Percentiles rank a stretch among this genome's conserved stretches.
Conservation (phyloP, 352 stramenopile species). For the Phytophthora idaei region DNA sequence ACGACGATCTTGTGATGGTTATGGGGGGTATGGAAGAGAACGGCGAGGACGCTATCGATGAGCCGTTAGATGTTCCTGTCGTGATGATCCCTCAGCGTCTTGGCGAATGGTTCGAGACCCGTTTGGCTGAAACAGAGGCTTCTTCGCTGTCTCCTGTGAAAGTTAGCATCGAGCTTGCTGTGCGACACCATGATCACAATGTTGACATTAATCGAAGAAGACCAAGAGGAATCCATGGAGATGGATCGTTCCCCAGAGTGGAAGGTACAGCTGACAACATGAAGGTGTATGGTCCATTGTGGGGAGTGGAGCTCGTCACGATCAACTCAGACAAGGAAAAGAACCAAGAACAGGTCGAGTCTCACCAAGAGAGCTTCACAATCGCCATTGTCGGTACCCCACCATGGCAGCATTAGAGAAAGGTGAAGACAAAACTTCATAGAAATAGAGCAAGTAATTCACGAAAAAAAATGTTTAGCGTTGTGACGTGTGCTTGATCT, state of each 20-base stretch:
- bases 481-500: slow-evolving; percentile 38
- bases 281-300: slow-evolving; percentile 57
- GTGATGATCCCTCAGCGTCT: slow-evolving; percentile 72
- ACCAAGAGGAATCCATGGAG: slow-evolving; percentile 9
- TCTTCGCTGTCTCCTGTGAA: slow-evolving; percentile 32
- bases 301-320: slow-evolving; percentile 55
- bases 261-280: slow-evolving; percentile 49
- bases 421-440: slow-evolving; percentile 20
- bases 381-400: slow-evolving; percentile 62
- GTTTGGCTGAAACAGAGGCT: slow-evolving; percentile 21
- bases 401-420: slow-evolving; percentile 30
- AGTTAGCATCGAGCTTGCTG: slow-evolving; percentile 45
- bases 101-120: slow-evolving; percentile 58
- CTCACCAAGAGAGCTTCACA: slow-evolving; percentile 42
- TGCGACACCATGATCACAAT: slow-evolving; percentile 37
- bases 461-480: slow-evolving; percentile 41
- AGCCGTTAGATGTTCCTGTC: slow-evolving; percentile 43
- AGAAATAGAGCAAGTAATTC: slow-evolving; percentile 35
- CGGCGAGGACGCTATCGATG: slow-evolving; percentile 20
- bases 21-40: slow-evolving; percentile 59
- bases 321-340: slow-evolving; percentile 19
- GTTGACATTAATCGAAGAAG: slow-evolving; percentile 17
- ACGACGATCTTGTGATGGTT: slow-evolving; percentile 77
- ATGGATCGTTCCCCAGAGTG: slow-evolving; percentile 46
- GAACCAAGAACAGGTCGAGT: slow-evolving; percentile 13